Conservation (phyloP, 441 rosid genomes). For the Aquilaria agallochum region DNA sequence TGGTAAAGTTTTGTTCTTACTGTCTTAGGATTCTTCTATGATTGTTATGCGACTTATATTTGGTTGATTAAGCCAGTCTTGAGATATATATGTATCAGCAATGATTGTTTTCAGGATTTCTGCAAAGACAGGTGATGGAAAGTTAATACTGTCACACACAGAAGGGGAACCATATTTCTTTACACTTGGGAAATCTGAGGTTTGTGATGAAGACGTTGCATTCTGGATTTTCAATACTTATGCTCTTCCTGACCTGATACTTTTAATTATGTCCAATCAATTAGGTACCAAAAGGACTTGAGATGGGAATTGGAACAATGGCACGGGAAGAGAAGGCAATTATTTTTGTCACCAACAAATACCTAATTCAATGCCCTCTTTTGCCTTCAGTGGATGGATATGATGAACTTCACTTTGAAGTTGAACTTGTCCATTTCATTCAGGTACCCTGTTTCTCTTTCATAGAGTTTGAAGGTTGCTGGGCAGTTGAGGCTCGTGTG, state of each 20-base stretch:
- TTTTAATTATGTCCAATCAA: slow-evolving; percentile 18
- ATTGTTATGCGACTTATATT: slow-evolving; percentile 8
- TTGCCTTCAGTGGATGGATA: slow-evolving; percentile 51
- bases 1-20: slow-evolving; percentile 41
- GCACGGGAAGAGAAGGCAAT: slow-evolving; percentile 85
- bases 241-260: slow-evolving; percentile 8
- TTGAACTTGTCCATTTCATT: slow-evolving; percentile 88
- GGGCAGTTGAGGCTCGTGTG: neutral
- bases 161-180: slow-evolving; percentile 81
- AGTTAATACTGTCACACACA: slow-evolving; percentile 43
- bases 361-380: slow-evolving; percentile 71
- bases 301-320: slow-evolving; percentile 98
- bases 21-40: slow-evolving; percentile 4
- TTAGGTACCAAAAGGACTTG: slow-evolving; percentile 97
- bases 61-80: slow-evolving; percentile 11
- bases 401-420: slow-evolving; percentile 94
- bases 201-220: slow-evolving; percentile 25
- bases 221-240: slow-evolving; percentile 1
- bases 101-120: slow-evolving; percentile 60
- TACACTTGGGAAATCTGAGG: slow-evolving; percentile 95
- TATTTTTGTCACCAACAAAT: slow-evolving; percentile 70
- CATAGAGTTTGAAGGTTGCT: neutral
- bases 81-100: slow-evolving; percentile 2
- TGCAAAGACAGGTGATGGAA: slow-evolving; percentile 73
- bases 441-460: slow-evolving; percentile 47